These are phyloP conservation scores for Echites panduratus DNA, from an alignment of 257 asterid species.

Conservation along the genomic window DNA sequence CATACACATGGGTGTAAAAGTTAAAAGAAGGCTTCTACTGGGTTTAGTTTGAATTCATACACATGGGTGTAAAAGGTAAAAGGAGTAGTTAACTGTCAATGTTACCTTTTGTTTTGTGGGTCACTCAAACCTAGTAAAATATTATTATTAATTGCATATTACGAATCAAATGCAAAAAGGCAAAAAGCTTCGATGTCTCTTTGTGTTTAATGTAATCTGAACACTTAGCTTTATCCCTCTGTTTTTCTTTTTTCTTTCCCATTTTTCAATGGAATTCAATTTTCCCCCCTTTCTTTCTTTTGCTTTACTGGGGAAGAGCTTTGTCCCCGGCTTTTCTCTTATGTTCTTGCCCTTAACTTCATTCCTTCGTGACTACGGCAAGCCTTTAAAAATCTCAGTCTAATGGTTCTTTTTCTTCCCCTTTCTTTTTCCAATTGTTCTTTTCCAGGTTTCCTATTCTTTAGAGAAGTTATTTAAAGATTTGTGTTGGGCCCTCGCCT, in stretches of 20 bases:
- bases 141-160: not conserved
- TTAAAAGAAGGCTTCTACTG: too few relatives aligned
- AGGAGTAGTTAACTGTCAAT: slow-evolving; percentile 20
- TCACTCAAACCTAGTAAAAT: slow-evolving; percentile 1
- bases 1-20: not conserved
- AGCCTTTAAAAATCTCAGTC: not conserved
- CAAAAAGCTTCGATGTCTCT: slow-evolving; percentile 16
- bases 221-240: slow-evolving; percentile 8
- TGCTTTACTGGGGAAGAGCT: slow-evolving; percentile 28
- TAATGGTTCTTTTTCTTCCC: too few relatives aligned
- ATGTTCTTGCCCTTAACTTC: too few relatives aligned
- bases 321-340: not conserved
- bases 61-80: not conserved
- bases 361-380: not conserved
- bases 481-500: too few relatives aligned
- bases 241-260: slow-evolving; percentile 26
- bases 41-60: too few relatives aligned
- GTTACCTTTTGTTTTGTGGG: not conserved
- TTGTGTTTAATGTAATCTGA: slow-evolving; percentile 8
- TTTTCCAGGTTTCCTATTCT: too few relatives aligned
- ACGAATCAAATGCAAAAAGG: slow-evolving; percentile 15
- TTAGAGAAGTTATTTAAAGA: too few relatives aligned
- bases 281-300: slow-evolving; percentile 33
- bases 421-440: too few relatives aligned
- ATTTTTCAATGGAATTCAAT: slow-evolving; percentile 33